A percentile compares a stretch with the other conserved stretches of the same genome.
phyloP scores from a whole-genome alignment of 495 filamentous ascomycete genomes.

The Neohortaea acidophila region DNA sequence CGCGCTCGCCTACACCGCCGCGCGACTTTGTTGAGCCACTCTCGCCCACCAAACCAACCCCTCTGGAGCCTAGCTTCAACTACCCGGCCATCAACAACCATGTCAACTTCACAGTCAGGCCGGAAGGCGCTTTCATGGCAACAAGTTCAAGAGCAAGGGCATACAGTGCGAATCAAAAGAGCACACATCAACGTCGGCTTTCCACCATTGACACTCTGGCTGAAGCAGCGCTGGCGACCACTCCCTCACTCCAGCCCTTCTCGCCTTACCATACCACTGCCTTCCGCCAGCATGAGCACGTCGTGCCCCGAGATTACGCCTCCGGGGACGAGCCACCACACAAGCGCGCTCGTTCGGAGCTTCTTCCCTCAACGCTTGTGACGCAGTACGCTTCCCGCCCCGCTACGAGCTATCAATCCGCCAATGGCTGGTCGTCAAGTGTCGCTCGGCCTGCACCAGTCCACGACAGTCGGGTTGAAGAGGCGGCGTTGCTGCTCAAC shows the following conservation, averaged over 20 bases:
- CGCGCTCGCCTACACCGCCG: constrained; percentile 25
- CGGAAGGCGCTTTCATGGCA: not conserved
- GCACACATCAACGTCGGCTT: constrained; percentile 10
- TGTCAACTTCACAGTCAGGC: not conserved
- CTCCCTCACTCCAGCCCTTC: constrained; percentile 12
- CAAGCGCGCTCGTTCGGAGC: constrained; percentile 48
- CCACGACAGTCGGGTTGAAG: constrained; percentile 19
- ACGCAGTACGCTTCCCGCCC: constrained; percentile 27
- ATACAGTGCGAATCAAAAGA: constrained; percentile 2
- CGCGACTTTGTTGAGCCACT: constrained; percentile 23
- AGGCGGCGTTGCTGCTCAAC: constrained; percentile 17
- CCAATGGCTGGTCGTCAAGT: constrained; percentile 10
- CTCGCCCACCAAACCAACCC: constrained; percentile 16
- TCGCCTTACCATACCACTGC: too few species aligned
- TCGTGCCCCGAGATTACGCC: too few species aligned
- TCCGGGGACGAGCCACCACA: constrained; percentile 37
- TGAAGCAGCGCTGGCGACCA: constrained; percentile 21
- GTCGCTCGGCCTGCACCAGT: constrained; percentile 22
- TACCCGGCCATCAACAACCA: constrained; percentile 11
- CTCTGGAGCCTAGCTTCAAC: constrained; percentile 16
- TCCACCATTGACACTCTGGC: constrained; percentile 27
- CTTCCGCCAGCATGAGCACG: too few species aligned
- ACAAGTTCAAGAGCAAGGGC: constrained; percentile 3
- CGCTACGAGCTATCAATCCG: constrained; percentile 29
- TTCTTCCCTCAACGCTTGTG: constrained; percentile 35